These are phyloP conservation scores for Cicer pinnatifidum DNA, from an alignment of 306 rosid genomes.

Conservation along the genomic window DNA sequence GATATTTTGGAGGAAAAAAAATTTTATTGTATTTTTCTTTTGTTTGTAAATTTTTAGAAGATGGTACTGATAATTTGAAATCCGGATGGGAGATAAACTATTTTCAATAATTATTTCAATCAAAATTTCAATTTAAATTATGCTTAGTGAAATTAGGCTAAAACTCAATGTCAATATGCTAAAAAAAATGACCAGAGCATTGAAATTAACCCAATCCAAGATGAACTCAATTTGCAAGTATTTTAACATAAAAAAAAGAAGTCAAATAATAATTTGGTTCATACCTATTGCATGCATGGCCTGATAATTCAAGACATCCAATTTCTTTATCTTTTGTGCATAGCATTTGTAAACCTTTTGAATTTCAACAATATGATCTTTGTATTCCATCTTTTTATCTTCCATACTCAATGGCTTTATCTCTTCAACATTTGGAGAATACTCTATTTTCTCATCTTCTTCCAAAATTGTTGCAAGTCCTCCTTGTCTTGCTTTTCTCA, in stretches of 20 bases:
- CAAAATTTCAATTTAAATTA: too few species aligned
- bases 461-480: conserved; percentile 81
- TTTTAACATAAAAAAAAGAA: neutral
- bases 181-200: conserved; percentile 1
- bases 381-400: conserved; percentile 61
- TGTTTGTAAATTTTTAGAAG: too few species aligned
- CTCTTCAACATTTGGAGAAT: conserved; percentile 45
- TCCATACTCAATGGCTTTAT: conserved; percentile 57
- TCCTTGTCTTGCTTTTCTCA: conserved; percentile 68
- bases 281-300: conserved; percentile 84
- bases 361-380: conserved; percentile 68
- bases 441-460: conserved; percentile 59
- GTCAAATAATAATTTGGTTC: conserved; percentile 37
- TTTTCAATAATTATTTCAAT: too few species aligned
- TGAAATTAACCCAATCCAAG: conserved; percentile 10
- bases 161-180: neutral
- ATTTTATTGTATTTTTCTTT: neutral
- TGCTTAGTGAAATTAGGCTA: neutral
- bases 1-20: neutral
- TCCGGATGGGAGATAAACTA: too few species aligned
- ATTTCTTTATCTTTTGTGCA: conserved; percentile 71
- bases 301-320: conserved; percentile 80
- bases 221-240: conserved; percentile 10
- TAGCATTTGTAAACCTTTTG: conserved; percentile 64
- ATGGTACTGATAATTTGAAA: too few species aligned